Conservation (phyloP, 169 alveolate species). For the Plasmodium reichenowi region DNA sequence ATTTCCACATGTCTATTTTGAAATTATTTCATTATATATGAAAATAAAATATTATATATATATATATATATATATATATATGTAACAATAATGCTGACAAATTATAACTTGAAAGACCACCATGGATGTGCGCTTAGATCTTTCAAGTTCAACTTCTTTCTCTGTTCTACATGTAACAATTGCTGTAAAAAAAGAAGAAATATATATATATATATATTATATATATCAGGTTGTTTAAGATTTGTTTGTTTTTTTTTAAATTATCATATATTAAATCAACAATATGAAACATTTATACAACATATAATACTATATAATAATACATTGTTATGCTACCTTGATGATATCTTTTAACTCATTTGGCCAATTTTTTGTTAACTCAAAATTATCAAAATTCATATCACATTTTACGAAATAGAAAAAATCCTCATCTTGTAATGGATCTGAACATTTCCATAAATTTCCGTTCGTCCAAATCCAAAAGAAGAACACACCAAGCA, state of each 20-base stretch:
- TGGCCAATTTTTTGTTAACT: conserved; percentile 69
- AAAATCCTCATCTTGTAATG: conserved; percentile 82
- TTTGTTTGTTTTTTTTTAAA: too few relatives aligned
- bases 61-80: conserved; percentile 5
- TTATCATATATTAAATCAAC: too few relatives aligned
- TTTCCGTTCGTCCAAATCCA: conserved; percentile 89
- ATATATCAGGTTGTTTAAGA: too few relatives aligned
- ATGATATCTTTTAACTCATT: conserved; percentile 40
- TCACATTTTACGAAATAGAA: conserved; percentile 70
- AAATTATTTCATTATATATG: background rate
- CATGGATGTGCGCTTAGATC: conserved; percentile 64
- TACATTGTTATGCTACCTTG: conserved; percentile 5
- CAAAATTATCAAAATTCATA: conserved; percentile 68
- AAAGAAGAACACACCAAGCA: conserved; percentile 80
- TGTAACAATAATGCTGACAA: background rate
- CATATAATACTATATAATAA: background rate
- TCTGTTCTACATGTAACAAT: conserved; percentile 44
- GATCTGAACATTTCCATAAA: conserved; percentile 86
- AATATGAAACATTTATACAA: background rate
- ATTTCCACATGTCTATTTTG: too few relatives aligned
- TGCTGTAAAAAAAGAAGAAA: conserved; percentile 14
- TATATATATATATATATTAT: background rate
- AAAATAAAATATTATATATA: background rate
- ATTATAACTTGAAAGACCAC: conserved; percentile 66
- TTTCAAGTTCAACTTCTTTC: conserved; percentile 64